These are phyloP conservation scores for Aspergillus pseudoglaucus DNA, from an alignment of 2,329 filamentous ascomycete genomes.

Conservation along the genomic window DNA sequence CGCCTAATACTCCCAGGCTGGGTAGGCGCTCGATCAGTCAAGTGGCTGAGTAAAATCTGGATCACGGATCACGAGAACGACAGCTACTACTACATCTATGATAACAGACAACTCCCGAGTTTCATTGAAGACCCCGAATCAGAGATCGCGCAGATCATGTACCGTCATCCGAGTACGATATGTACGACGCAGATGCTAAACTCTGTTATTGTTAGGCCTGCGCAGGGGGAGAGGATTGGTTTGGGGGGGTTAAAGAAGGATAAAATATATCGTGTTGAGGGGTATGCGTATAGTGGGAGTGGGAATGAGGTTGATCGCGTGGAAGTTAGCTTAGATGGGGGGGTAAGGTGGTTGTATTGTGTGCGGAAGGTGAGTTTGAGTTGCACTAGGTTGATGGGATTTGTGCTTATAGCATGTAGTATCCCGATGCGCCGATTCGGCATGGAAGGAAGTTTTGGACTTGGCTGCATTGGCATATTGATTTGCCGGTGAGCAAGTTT, in stretches of 20 bases:
- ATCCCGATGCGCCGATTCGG: conserved; percentile 43
- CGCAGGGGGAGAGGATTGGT: conserved; percentile 40
- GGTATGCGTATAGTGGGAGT: conserved; percentile 47
- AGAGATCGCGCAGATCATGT: conserved; percentile 43
- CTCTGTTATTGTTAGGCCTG: conserved; percentile 42
- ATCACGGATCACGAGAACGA: conserved; percentile 37
- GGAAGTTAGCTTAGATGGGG: conserved; percentile 44
- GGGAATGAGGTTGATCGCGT: conserved; percentile 46
- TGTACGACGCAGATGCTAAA: conserved; percentile 48
- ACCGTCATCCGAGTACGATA: conserved; percentile 42
- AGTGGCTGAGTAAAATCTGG: conserved; percentile 39
- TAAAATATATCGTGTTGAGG: conserved; percentile 40
- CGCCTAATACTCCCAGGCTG: conserved; percentile 39
- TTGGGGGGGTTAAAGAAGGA: conserved; percentile 32
- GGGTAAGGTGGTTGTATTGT: conserved; percentile 45
- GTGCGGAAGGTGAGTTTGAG: conserved; percentile 32
- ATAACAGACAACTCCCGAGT: conserved; percentile 44
- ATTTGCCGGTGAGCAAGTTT: conserved; percentile 41
- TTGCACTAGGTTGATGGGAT: neutral
- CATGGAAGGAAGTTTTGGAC: conserved; percentile 51
- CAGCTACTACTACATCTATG: conserved; percentile 44
- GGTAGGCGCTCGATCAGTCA: conserved; percentile 37
- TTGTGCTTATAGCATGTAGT: conserved; percentile 17
- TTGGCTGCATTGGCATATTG: conserved; percentile 49
- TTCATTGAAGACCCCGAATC: conserved; percentile 47